Conservation (phyloP, 208 protist species). For the Spongospora subterranea region DNA sequence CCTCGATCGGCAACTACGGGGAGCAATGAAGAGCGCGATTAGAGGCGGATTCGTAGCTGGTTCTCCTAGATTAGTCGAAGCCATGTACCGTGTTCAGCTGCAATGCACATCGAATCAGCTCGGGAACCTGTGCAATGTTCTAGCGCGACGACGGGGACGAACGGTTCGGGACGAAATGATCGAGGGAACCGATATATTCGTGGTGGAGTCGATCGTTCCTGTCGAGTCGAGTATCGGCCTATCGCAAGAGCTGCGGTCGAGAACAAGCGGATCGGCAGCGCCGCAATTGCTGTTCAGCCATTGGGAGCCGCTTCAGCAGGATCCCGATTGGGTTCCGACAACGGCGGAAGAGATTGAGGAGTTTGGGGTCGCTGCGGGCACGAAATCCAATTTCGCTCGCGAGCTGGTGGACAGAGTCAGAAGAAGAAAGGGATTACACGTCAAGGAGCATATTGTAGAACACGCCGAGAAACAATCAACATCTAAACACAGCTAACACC, state of each 20-base stretch:
- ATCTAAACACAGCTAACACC: neutral
- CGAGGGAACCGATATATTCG: conserved; percentile 92
- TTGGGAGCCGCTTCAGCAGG: conserved; percentile 77
- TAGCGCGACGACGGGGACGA: conserved; percentile 68
- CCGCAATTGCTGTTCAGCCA: conserved; percentile 91
- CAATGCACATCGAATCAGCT: conserved; percentile 74
- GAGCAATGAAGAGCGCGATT: conserved; percentile 74
- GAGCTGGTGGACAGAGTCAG: conserved; percentile 80
- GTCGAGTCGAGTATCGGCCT: conserved; percentile 96
- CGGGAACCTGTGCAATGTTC: conserved; percentile 76
- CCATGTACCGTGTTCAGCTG: conserved; percentile 95
- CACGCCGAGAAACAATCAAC: conserved; percentile 84
- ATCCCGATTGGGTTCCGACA: conserved; percentile 56
- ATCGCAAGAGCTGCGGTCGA: conserved; percentile 82
- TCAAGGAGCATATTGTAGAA: conserved; percentile 83
- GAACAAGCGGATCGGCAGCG: conserved; percentile 91
- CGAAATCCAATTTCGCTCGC: conserved; percentile 80
- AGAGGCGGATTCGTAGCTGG: conserved; percentile 86
- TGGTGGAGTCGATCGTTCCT: conserved; percentile 90
- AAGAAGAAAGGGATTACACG: conserved; percentile 80
- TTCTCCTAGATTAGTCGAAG: conserved; percentile 89
- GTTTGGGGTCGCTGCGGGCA: conserved; percentile 79
- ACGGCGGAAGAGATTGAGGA: conserved; percentile 76
- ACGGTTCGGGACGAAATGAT: conserved; percentile 93
- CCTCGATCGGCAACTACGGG: neutral